phyloP scores from a whole-genome alignment of 257 asterid species.

The Gardenia jasminoides region DNA sequence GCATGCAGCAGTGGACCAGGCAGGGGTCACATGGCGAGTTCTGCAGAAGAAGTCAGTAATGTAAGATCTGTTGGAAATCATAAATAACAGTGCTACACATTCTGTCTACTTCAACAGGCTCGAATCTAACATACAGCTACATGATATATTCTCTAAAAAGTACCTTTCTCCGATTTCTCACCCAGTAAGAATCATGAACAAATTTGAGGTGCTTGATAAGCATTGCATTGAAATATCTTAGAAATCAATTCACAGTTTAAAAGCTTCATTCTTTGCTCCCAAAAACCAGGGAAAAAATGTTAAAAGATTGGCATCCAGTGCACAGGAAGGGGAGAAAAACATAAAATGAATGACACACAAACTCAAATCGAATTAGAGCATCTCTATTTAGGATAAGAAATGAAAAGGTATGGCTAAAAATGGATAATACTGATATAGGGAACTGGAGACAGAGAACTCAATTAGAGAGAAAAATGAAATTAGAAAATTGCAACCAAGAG shows the following conservation, averaged over 20 bases:
- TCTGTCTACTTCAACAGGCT: background rate
- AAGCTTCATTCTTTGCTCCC: background rate
- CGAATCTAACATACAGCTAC: background rate
- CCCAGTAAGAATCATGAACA: background rate
- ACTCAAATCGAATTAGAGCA: background rate
- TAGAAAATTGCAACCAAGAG: background rate
- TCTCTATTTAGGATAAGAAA: background rate
- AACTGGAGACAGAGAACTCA: background rate
- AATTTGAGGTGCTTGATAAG: background rate
- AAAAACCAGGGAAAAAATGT: background rate
- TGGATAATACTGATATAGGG: background rate
- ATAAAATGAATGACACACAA: too few species aligned
- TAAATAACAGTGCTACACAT: background rate
- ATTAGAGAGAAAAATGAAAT: background rate
- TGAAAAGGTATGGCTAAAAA: background rate
- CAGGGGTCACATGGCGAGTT: constrained; percentile 98
- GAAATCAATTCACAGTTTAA: background rate
- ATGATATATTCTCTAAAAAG: background rate
- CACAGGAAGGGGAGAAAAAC: background rate
- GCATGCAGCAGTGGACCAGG: constrained; percentile 92
- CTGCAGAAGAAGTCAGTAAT: constrained; percentile 36
- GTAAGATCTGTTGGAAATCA: background rate
- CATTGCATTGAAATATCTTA: background rate
- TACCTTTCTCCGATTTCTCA: background rate
- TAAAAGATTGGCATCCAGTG: background rate